Conservation (phyloP, 1,284 basidiomycete species). For the Hemileia vastatrix region DNA sequence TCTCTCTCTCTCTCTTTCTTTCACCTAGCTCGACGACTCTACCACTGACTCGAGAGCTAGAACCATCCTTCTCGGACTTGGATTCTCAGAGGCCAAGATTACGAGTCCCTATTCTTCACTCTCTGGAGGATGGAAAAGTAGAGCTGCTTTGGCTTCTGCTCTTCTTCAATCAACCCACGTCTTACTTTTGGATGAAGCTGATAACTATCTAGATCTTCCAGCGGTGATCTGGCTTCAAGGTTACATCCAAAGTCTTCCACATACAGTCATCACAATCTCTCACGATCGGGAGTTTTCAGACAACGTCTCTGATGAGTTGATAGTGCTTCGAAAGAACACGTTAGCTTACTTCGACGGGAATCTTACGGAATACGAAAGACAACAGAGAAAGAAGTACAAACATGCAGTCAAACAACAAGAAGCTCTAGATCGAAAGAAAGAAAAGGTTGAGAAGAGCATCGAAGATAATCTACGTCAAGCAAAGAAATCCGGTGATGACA, state of each 20-base stretch:
- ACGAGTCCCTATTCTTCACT: conserved; percentile 50
- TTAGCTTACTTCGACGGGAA: conserved; percentile 57
- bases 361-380: conserved; percentile 54
- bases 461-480: conserved; percentile 52
- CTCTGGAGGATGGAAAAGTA: conserved; percentile 62
- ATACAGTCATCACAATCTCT: conserved; percentile 56
- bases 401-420: conserved; percentile 52
- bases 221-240: conserved; percentile 50
- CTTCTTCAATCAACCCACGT: conserved; percentile 48
- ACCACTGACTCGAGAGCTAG: conserved; percentile 54
- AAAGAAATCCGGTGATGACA: conserved; percentile 58
- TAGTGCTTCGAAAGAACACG: conserved; percentile 54
- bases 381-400: conserved; percentile 51
- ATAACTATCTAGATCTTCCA: conserved; percentile 50
- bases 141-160: conserved; percentile 50
- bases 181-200: conserved; percentile 48
- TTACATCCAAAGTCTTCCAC: conserved; percentile 50
- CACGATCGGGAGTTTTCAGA: conserved; percentile 65
- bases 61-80: conserved; percentile 56
- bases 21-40: conserved; percentile 45
- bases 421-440: conserved; percentile 53
- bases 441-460: conserved; percentile 48
- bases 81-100: conserved; percentile 53
- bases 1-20: too few relatives aligned
- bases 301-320: conserved; percentile 57